These are phyloP conservation scores for Flaveria bidentis DNA, from an alignment of 129 eudicot genomes.

Conservation along the genomic window DNA sequence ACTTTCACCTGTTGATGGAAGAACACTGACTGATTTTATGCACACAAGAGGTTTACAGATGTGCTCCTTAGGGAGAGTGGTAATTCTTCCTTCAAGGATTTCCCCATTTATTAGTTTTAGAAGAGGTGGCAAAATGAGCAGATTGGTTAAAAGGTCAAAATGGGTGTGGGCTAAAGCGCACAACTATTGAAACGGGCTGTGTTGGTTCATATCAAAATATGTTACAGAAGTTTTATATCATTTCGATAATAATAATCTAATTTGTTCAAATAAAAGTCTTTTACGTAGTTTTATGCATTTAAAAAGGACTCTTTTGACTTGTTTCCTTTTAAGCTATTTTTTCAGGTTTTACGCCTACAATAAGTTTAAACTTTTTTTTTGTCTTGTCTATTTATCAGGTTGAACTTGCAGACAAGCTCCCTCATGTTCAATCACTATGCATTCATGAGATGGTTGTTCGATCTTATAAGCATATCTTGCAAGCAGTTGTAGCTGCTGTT, in stretches of 20 bases:
- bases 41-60: conserved; percentile 95
- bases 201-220: neutral
- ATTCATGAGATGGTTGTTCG: conserved; percentile 97
- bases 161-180: neutral
- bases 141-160: neutral
- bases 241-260: neutral
- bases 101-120: neutral
- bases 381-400: conserved; percentile 48
- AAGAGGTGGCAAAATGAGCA: neutral
- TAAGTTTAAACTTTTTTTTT: conserved; percentile 15
- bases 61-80: conserved; percentile 97
- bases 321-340: neutral
- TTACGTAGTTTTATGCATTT: neutral
- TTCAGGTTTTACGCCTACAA: neutral
- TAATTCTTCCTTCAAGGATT: conserved; percentile 31
- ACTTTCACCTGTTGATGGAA: conserved; percentile 99
- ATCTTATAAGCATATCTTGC: conserved; percentile 89
- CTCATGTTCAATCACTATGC: conserved; percentile 96
- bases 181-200: neutral
- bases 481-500: conserved; percentile 90
- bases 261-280: no score
- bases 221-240: neutral
- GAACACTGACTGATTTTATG: conserved; percentile 95
- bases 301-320: neutral
- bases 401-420: conserved; percentile 97